These are phyloP conservation scores for Hydnomerulius pinastri DNA, from an alignment of 768 basidiomycete genomes.

Conservation along the genomic window DNA sequence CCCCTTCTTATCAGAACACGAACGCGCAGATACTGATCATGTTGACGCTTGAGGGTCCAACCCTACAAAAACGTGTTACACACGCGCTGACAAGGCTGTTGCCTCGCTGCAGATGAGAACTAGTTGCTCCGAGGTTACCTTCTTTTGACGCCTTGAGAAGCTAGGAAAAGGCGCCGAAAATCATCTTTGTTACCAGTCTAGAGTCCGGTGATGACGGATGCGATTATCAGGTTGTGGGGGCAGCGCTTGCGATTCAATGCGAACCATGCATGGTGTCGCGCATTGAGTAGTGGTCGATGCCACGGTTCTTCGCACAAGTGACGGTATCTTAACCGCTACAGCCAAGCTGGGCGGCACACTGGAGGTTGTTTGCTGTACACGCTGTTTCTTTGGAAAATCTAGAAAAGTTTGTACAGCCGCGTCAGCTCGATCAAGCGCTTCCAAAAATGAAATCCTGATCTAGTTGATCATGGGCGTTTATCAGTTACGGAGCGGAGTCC, in stretches of 20 bases:
- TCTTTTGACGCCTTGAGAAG: constrained; percentile 24
- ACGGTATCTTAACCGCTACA: too few species aligned
- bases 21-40: constrained; percentile 24
- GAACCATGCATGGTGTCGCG: too few species aligned
- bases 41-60: constrained; percentile 38
- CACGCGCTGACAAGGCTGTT: constrained; percentile 37
- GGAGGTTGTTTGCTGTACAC: too few species aligned
- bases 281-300: too few species aligned
- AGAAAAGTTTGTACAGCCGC: background rate
- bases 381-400: background rate
- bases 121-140: constrained; percentile 23
- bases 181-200: background rate
- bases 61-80: constrained; percentile 37
- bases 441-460: constrained; percentile 1
- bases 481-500: background rate
- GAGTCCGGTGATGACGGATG: constrained; percentile 14
- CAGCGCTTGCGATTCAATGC: background rate
- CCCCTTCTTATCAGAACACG: constrained; percentile 31
- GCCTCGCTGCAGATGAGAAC: constrained; percentile 19
- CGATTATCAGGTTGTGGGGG: background rate
- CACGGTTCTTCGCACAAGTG: too few species aligned
- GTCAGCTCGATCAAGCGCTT: background rate
- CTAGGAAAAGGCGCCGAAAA: constrained; percentile 11
- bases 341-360: background rate
- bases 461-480: background rate